A percentile compares a stretch with the other conserved stretches of the same genome.
phyloP scores from a whole-genome alignment of 495 filamentous ascomycete species.

The Daldinia bambusicola region DNA sequence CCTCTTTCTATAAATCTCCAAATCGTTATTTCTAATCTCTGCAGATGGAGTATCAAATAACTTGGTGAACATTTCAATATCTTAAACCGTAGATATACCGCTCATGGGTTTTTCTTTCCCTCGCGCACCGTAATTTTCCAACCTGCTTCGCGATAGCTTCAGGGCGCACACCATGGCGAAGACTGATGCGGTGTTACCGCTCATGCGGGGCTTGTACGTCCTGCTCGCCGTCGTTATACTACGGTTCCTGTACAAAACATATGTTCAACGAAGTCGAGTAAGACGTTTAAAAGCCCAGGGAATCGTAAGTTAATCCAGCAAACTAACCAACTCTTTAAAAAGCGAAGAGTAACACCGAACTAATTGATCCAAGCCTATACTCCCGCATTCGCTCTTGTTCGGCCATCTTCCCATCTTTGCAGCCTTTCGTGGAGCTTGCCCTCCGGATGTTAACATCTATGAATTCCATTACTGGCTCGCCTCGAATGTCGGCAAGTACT shows the following conservation, averaged over 20 bases:
- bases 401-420: conserved; percentile 44
- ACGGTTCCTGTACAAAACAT: conserved; percentile 39
- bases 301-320: conserved; percentile 37
- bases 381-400: conserved; percentile 44
- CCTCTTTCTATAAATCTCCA: background rate
- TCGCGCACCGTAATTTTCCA: background rate
- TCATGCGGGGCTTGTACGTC: conserved; percentile 22
- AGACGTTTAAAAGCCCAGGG: conserved; percentile 42
- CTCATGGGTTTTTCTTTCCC: background rate
- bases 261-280: conserved; percentile 34
- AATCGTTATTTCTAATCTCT: background rate
- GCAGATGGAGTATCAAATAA: background rate
- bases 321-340: background rate
- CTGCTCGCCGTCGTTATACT: conserved; percentile 23
- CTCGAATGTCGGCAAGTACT: conserved; percentile 44
- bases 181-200: background rate
- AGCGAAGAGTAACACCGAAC: background rate
- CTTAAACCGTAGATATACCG: background rate
- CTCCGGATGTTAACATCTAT: conserved; percentile 45
- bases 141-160: background rate
- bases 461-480: conserved; percentile 40
- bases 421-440: conserved; percentile 36
- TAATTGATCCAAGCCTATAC: conserved; percentile 36
- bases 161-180: background rate
- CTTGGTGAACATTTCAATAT: background rate